Conservation (phyloP, 2,329 filamentous ascomycete genomes). For the Calonectria multiphialidica region DNA sequence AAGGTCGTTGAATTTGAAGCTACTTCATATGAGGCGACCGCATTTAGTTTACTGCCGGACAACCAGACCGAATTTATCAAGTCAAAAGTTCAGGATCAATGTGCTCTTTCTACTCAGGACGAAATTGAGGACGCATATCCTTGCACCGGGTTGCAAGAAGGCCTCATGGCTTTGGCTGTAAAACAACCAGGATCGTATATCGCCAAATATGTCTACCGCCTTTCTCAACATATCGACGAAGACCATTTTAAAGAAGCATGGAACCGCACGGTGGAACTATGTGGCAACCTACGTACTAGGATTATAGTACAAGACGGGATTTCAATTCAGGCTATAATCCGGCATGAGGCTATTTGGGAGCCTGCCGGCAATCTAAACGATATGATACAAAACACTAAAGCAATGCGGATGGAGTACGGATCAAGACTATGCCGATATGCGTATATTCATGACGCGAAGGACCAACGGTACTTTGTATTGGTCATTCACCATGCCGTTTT, state of each 20-base stretch:
- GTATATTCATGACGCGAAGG: not conserved
- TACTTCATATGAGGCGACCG: not conserved
- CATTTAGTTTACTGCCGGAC: not conserved
- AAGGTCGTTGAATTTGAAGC: not conserved
- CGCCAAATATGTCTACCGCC: not conserved
- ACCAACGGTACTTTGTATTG: not conserved
- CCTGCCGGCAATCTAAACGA: not conserved
- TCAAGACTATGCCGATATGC: not conserved
- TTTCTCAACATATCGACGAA: not conserved
- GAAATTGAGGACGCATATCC: conserved; percentile 49
- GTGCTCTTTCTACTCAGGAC: not conserved
- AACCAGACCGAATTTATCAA: not conserved
- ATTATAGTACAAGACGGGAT: not conserved
- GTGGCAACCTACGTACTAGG: not conserved
- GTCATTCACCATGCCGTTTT: conserved; percentile 3
- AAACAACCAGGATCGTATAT: conserved; percentile 22
- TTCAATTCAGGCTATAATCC: not conserved
- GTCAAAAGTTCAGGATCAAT: not conserved
- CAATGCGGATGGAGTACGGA: not conserved
- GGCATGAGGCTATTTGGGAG: not conserved
- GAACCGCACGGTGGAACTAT: not conserved
- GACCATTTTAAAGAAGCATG: not conserved
- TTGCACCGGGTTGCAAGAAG: conserved; percentile 50
- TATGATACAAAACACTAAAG: not conserved
- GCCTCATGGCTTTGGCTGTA: conserved; percentile 42